These are phyloP conservation scores for Torrubiella hemipterigena DNA, from an alignment of 2,329 filamentous ascomycete genomes.

Conservation along the genomic window DNA sequence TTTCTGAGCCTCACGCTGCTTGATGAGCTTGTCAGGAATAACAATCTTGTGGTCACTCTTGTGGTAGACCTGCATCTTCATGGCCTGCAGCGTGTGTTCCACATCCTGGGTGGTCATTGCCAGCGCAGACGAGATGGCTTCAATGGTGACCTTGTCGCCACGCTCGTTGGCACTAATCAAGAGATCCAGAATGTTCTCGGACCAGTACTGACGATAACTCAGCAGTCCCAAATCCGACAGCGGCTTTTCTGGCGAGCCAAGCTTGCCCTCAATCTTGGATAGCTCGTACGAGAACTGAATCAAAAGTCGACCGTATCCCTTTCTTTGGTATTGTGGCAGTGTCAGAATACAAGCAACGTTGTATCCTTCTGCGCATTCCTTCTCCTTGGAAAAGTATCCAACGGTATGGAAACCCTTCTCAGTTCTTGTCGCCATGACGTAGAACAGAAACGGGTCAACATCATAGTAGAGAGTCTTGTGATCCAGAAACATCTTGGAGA, in stretches of 20 bases:
- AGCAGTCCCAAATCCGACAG: constrained; percentile 86
- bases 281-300: constrained; percentile 98
- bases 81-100: constrained; percentile 81
- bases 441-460: constrained; percentile 97
- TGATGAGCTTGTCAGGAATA: constrained; percentile 70
- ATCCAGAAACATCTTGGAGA: constrained; percentile 93
- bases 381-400: constrained; percentile 99
- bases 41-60: constrained; percentile 97
- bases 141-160: constrained; percentile 68
- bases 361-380: constrained; percentile 92
- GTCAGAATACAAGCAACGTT: constrained; percentile 98
- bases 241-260: constrained; percentile 93
- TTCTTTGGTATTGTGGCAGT: constrained; percentile 88
- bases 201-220: constrained; percentile 96
- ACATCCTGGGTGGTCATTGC: constrained; percentile 98
- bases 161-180: constrained; percentile 61
- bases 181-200: constrained; percentile 82
- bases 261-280: constrained; percentile 86
- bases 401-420: constrained; percentile 88
- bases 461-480: constrained; percentile 99
- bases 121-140: constrained; percentile 64
- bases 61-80: constrained; percentile 92
- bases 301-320: constrained; percentile 82
- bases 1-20: constrained; percentile 69
- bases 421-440: constrained; percentile 87